A percentile compares a stretch with the other conserved stretches of the same genome.
These are phyloP conservation scores for Microbotryum violaceum DNA, from an alignment of 1,284 basidiomycete species.

Conservation along the genomic window DNA sequence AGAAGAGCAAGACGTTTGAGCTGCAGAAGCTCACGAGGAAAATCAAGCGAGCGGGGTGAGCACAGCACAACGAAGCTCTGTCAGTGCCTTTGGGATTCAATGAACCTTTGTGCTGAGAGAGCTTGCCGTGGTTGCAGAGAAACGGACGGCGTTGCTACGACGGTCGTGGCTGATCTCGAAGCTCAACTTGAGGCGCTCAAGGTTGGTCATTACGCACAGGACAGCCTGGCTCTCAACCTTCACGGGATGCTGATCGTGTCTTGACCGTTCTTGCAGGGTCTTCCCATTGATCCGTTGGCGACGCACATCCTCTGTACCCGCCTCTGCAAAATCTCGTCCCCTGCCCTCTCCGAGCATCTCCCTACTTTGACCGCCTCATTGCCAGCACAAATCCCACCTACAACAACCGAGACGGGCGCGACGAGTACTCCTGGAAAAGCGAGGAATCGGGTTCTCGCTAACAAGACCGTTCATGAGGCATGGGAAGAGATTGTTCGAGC, in stretches of 20 bases:
- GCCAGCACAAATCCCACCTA: conserved; percentile 40
- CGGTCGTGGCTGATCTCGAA: conserved; percentile 51
- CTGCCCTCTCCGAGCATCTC: conserved; percentile 26
- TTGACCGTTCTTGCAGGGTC: conserved; percentile 45
- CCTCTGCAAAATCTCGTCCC: conserved; percentile 60
- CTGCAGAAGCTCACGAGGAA: conserved; percentile 74
- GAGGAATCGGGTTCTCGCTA: conserved; percentile 35
- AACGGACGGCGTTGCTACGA: conserved; percentile 42
- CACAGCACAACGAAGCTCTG: conserved; percentile 22
- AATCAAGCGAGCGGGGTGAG: conserved; percentile 61
- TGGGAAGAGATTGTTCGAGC: conserved; percentile 25
- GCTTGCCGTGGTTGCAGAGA: conserved; percentile 32
- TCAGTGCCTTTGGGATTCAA: no score
- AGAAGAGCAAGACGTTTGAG: conserved; percentile 76
- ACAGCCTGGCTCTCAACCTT: neutral
- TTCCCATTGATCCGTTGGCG: conserved; percentile 56
- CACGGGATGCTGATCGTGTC: no score
- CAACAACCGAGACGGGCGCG: conserved; percentile 8
- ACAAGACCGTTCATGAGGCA: conserved; percentile 29
- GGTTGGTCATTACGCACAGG: conserved; percentile 41
- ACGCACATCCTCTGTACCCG: conserved; percentile 59
- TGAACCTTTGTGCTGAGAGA: neutral
- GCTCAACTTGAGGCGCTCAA: conserved; percentile 61
- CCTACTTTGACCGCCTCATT: conserved; percentile 40
- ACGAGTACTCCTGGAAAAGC: conserved; percentile 23